phyloP scores from a whole-genome alignment of 73 alveolate genomes.

The Tetrahymena thermophila region DNA sequence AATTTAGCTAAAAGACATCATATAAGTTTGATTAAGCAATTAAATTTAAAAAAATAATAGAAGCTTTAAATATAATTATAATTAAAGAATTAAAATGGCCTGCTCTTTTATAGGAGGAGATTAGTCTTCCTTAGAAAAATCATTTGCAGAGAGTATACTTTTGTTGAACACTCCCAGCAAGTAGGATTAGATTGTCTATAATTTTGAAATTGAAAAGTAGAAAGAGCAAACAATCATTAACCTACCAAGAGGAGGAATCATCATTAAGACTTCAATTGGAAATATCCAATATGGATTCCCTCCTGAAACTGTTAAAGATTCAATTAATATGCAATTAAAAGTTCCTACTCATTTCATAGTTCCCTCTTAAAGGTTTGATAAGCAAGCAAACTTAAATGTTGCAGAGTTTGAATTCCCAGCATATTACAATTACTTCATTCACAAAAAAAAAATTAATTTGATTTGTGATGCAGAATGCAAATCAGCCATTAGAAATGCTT shows the following conservation, averaged over 20 bases:
- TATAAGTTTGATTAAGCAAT: neutral
- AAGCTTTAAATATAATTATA: neutral
- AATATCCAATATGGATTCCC: conserved; percentile 35
- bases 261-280: conserved; percentile 13
- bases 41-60: neutral
- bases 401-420: conserved; percentile 50
- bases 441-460: conserved; percentile 21
- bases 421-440: conserved; percentile 21
- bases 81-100: neutral
- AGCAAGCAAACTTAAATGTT: conserved; percentile 19
- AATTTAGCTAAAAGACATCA: neutral
- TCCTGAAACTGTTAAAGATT: conserved; percentile 47
- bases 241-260: conserved; percentile 36
- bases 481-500: conserved; percentile 24
- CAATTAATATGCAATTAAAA: conserved; percentile 15
- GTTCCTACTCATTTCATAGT: conserved; percentile 34
- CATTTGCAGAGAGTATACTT: neutral
- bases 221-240: neutral
- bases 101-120: neutral
- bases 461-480: conserved; percentile 24
- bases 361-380: conserved; percentile 37
- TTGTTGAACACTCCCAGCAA: neutral
- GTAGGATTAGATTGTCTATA: neutral
- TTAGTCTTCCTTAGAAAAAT: neutral
- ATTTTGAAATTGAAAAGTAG: neutral